Evolutionary conservation across 2,329 filamentous ascomycete species (phyloP), one percentile per base, ranked within the genome.

Genomic region (Trichophyton mentagrophytes): DNA sequence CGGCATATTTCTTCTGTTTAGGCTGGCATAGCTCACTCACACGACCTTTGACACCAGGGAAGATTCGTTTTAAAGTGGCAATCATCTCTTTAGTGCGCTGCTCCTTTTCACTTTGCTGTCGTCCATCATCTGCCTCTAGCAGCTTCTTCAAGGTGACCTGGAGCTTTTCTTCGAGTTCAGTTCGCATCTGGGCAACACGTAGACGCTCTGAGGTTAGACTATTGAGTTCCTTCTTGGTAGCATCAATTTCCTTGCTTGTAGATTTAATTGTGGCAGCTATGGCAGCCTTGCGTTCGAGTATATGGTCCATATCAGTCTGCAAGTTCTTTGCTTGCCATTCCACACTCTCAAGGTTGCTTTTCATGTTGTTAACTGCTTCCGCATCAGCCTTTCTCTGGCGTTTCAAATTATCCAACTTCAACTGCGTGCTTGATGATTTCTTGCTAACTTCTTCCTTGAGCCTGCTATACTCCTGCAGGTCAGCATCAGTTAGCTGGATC

Each of bases 1-100:
- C 89, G 65, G 93, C 89, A 69, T 86, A 99, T 72, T 96, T 97
- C 76, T 95, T 96, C 76, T 96, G 90, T 74, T 96, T 97, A 1
- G 93, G 92, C 66, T 89, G 91, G 77, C 93, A 96, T 47, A 99
- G 82, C 65, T 96, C 90, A 64, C 90, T 89, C 53, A 97, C 84
- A 53, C 92, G 86, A 20, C 93, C 93, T 66, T 89, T 89, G 51
- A 99, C 92, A 55, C 92, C 92, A 1, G 90, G 89, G 67, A 90
- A 96, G 64, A 96, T 88, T 59, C 90, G 87, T 73, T 95, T 96
- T 68, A 99, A 79, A 36, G 89, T 86, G 9, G 86, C 85, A 38
- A 97, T 86, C 69, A 89, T 88, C 70, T 96, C 91, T 68, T 89
- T 90, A 69, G 87, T 85, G 62, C 85, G 81, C 27, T 82, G 76